Percentiles rank a stretch among this genome's conserved stretches.
Conservation (phyloP, 2,329 filamentous ascomycete genomes). For the Penicillium concentricum region DNA sequence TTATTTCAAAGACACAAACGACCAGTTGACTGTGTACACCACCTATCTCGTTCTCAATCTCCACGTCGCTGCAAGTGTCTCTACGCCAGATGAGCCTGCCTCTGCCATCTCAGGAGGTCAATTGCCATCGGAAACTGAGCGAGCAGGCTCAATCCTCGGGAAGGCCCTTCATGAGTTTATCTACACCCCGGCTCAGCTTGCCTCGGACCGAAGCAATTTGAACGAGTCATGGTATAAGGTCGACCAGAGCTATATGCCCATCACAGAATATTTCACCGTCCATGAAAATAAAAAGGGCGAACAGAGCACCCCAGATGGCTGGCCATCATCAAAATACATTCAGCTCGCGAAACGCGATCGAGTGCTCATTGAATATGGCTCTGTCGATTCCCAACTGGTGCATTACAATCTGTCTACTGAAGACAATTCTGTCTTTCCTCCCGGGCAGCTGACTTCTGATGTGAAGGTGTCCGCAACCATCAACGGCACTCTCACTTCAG, state of each 20-base stretch:
- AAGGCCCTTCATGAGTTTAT: conserved; percentile 50
- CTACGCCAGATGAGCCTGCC: conserved; percentile 44
- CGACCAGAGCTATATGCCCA: conserved; percentile 44
- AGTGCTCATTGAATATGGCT: conserved; percentile 56
- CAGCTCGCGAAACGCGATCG: conserved; percentile 56
- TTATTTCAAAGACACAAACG: conserved; percentile 55
- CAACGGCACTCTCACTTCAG: conserved; percentile 46
- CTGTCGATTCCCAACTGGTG: conserved; percentile 57
- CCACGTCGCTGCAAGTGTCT: conserved; percentile 53
- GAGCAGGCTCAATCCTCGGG: conserved; percentile 51
- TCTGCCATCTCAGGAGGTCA: conserved; percentile 39
- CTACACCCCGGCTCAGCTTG: conserved; percentile 55
- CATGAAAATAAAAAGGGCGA: conserved; percentile 34
- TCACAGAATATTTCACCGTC: conserved; percentile 53
- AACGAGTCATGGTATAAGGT: conserved; percentile 59
- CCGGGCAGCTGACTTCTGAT: conserved; percentile 43
- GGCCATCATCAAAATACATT: conserved; percentile 62
- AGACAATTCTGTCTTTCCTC: conserved; percentile 51
- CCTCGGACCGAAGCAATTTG: conserved; percentile 54
- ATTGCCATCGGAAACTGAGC: conserved; percentile 46
- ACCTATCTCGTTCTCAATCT: conserved; percentile 58
- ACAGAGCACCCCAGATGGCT: conserved; percentile 58
- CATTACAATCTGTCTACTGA: conserved; percentile 58
- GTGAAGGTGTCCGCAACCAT: conserved; percentile 34
- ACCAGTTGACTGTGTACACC: conserved; percentile 55